Base-by-base conservation (phyloP, 495 filamentous ascomycete genomes). In the Clohesyomyces aquaticus region DNA sequence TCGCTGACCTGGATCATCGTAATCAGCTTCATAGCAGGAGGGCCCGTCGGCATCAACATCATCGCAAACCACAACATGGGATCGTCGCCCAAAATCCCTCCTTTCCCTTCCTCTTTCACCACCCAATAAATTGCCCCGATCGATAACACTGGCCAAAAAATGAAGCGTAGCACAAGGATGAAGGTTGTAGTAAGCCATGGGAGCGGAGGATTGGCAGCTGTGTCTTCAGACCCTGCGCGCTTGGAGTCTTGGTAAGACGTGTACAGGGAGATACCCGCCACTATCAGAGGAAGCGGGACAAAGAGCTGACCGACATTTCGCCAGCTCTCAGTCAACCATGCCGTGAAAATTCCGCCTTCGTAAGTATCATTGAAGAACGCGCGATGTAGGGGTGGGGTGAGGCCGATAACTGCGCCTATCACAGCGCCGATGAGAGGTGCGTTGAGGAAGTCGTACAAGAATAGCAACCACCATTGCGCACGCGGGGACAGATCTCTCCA, bases 31-130 rank as follows among this genome's bases (percentile, higher is more conserved):
- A 89, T 83, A 0, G 88, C 85, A 1, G 83, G 83, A 23, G 88
- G 88, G 0, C 88, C 87, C 2, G 80, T 79, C 0, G 88, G 87
- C 83, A 90, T 90, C 19, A 89, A 67, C 85, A 89, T 89, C 78
- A 90, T 79, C 6, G 77, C 75, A 69, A 90, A 91, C 85, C 86
- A 90, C n/a, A 91, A 68, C 59, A 91, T 84, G 0, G 88, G 87
- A 69, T 91, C 88, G 8, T 77, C 62, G 4, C 80, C 74, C 3
- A 91, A 69, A 3, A 87, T 55, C 1, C 84, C 88, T 32, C 76
- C 56, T 8, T 29, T 77, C 25, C 75, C 49, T 23, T 61, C 28
- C 21, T 26, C 41, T 22, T 50, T 56, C 1, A 49, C 86, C 4
- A 91, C 64, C 0, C 74, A 56, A 65, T 86, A 90, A 10, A 90